Percentiles rank a stretch among this genome's conserved stretches.
phyloP scores from a whole-genome alignment of 2,329 filamentous ascomycete genomes.

The Parastagonospora avenae region DNA sequence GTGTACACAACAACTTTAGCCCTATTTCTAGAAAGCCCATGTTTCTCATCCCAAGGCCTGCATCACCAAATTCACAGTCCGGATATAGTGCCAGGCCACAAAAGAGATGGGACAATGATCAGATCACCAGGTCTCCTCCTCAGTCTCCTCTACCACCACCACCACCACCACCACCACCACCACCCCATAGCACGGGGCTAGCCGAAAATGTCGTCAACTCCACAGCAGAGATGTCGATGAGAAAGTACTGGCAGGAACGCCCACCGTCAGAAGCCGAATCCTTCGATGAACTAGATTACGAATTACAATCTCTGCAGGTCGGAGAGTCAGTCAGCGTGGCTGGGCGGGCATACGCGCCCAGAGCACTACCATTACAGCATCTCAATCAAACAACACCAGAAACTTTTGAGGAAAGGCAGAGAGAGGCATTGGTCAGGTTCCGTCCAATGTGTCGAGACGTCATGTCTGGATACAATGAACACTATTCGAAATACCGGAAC shows the following conservation, averaged over 20 bases:
- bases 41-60: too few relatives aligned
- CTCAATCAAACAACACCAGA: neutral
- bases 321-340: slow-evolving; percentile 6
- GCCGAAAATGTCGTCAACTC: neutral
- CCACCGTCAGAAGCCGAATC: neutral
- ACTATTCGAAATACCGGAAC: neutral
- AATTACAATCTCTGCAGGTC: slow-evolving; percentile 1
- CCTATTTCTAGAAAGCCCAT: neutral
- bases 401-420: neutral
- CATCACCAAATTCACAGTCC: neutral
- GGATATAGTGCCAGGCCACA: neutral
- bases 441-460: neutral
- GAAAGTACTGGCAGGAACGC: neutral
- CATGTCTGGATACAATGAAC: neutral
- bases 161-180: neutral
- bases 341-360: neutral
- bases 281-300: neutral
- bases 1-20: neutral
- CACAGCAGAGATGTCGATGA: neutral
- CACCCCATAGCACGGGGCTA: neutral
- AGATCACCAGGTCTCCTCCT: neutral
- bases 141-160: neutral
- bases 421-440: neutral
- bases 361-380: too few relatives aligned
- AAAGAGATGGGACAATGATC: neutral